Evolutionary conservation across 108 stramenopile genomes (phyloP).

Genomic region (Poteriospumella lacustris): DNA sequence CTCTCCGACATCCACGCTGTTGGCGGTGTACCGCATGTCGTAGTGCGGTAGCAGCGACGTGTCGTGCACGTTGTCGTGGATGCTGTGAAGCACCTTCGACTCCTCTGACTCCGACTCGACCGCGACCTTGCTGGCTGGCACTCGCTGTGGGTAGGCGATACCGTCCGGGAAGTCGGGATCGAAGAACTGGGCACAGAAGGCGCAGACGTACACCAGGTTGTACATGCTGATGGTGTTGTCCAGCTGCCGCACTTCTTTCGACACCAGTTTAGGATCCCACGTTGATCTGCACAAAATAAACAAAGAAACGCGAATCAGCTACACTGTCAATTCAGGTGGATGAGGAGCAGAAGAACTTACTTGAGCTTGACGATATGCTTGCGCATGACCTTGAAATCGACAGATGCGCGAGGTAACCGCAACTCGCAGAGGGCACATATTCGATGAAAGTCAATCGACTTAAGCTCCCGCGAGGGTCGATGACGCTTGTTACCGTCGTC

Average conservation of each 20-base stretch:
- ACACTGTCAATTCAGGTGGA: too few species aligned
- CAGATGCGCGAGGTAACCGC: background rate
- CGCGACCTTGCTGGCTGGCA: too few species aligned
- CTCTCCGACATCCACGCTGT: background rate
- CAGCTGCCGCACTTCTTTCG: background rate
- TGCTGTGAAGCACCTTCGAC: too few species aligned
- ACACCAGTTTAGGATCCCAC: constrained; percentile 22
- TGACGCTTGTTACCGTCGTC: too few species aligned
- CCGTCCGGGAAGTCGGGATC: constrained; percentile 23
- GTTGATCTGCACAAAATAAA: background rate
- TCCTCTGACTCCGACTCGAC: too few species aligned
- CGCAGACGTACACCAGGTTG: constrained; percentile 19
- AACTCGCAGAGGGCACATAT: background rate
- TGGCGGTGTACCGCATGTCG: background rate
- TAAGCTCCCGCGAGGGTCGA: background rate
- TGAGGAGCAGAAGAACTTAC: background rate
- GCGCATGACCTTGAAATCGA: background rate
- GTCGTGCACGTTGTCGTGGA: too few species aligned
- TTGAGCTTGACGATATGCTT: constrained; percentile 21
- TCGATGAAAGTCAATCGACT: background rate
- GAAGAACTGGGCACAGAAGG: constrained; percentile 26
- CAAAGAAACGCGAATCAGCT: background rate
- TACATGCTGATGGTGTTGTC: constrained; percentile 10
- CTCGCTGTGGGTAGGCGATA: background rate
- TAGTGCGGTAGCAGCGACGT: background rate